A percentile compares a stretch with the other conserved stretches of the same genome.
These are phyloP conservation scores for Eucalyptus marginata DNA, from an alignment of 345 rosid species.

Conservation along the genomic window DNA sequence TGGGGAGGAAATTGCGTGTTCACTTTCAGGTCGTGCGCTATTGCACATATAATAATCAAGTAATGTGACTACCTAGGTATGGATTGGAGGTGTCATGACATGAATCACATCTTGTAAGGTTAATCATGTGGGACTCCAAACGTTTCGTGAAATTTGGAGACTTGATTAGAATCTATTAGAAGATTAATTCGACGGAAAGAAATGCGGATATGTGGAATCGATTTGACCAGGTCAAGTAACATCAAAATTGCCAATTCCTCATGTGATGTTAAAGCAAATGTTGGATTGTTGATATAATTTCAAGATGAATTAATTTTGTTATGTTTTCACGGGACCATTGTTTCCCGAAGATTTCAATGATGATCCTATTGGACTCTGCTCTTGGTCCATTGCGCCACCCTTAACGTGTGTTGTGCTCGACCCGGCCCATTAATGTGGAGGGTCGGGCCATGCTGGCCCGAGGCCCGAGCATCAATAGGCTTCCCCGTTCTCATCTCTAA, in stretches of 20 bases:
- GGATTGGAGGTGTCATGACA: neutral
- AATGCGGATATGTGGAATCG: rapidly evolving
- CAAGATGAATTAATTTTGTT: neutral
- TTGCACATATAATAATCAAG: neutral
- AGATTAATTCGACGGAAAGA: rapidly evolving
- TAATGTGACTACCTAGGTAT: neutral
- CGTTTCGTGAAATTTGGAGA: neutral
- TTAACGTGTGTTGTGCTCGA: neutral
- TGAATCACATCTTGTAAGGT: neutral
- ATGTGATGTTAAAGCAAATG: neutral
- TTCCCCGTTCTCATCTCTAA: neutral
- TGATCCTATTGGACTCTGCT: neutral
- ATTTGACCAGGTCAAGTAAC: neutral
- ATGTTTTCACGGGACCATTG: neutral
- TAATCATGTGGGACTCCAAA: neutral
- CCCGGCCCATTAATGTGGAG: neutral
- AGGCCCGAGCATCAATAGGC: neutral
- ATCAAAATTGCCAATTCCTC: neutral
- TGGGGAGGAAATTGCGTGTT: neutral
- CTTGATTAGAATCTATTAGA: neutral
- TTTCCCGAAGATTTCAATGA: neutral
- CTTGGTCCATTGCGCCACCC: neutral
- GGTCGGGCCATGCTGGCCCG: neutral
- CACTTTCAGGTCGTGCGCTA: neutral
- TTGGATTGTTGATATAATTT: neutral